Percentiles rank a stretch among this genome's conserved stretches.
phyloP scores from a whole-genome alignment of 306 rosid species.

The Cucumis hystrix region DNA sequence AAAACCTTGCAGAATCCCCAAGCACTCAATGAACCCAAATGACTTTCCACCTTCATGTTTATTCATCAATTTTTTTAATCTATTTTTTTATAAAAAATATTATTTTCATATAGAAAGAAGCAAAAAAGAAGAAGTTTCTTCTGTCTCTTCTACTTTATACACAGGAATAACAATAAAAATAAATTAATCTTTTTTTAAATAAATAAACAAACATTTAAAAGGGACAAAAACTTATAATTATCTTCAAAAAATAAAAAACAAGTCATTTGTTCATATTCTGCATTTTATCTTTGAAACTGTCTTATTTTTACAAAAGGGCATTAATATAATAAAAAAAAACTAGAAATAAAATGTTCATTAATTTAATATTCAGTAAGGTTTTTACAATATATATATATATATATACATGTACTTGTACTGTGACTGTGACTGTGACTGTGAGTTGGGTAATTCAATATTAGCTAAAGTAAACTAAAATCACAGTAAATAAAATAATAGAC shows the following conservation, averaged over 20 bases:
- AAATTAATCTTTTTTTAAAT: background rate
- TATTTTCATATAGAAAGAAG: background rate
- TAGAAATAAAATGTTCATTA: background rate
- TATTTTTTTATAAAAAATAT: background rate
- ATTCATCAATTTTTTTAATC: background rate
- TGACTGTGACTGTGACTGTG: background rate
- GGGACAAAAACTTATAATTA: background rate
- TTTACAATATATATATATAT: background rate
- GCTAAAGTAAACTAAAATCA: background rate
- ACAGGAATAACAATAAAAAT: background rate
- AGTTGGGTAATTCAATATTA: background rate
- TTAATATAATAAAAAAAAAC: background rate
- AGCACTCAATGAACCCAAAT: background rate
- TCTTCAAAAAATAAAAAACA: background rate
- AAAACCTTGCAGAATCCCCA: background rate
- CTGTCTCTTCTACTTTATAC: background rate
- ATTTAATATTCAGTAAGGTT: background rate
- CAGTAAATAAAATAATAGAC: background rate
- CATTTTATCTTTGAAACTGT: background rate
- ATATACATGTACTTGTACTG: background rate
- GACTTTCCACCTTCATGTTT: background rate
- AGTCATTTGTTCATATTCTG: background rate
- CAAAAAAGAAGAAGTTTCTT: background rate
- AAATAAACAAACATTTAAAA: background rate
- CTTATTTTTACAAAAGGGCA: background rate